A percentile compares a stretch with the other conserved stretches of the same genome.
Evolutionary conservation across 1,284 basidiomycete genomes (phyloP).

Genomic region (Cutaneotrichosporon spelunceum): DNA sequence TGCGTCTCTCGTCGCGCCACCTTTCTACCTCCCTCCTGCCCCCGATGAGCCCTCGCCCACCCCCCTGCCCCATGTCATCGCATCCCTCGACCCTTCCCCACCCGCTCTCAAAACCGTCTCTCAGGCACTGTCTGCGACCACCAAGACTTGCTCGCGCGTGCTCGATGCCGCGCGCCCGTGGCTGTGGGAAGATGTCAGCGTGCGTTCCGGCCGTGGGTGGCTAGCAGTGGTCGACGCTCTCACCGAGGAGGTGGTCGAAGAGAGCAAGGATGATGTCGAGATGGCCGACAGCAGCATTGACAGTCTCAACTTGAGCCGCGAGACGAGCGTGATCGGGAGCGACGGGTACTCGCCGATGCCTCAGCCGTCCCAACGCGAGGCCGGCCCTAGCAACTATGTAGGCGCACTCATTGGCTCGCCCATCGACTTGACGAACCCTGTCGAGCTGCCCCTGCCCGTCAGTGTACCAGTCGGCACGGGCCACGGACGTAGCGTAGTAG

Average conservation of each 20-base stretch:
- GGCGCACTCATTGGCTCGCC: background rate
- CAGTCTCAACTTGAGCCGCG: background rate
- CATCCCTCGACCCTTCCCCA: slow-evolving; percentile 35
- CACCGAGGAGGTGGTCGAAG: slow-evolving; percentile 44
- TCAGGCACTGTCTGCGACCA: slow-evolving; percentile 29
- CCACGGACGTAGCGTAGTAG: slow-evolving; percentile 1
- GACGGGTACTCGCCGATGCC: background rate
- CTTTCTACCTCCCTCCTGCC: slow-evolving; percentile 32
- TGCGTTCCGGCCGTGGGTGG: slow-evolving; percentile 49
- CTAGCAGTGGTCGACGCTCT: slow-evolving; percentile 50
- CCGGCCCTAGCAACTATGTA: slow-evolving; percentile 4
- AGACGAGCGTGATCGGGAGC: background rate
- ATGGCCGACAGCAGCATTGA: slow-evolving; percentile 1
- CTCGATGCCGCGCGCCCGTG: slow-evolving; percentile 47
- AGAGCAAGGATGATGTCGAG: slow-evolving; percentile 11
- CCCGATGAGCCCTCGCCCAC: slow-evolving; percentile 15
- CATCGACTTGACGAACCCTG: background rate
- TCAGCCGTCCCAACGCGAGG: background rate
- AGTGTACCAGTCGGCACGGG: slow-evolving; percentile 11
- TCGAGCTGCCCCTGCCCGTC: slow-evolving; percentile 3
- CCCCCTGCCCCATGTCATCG: slow-evolving; percentile 30
- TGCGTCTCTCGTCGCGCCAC: slow-evolving; percentile 36
- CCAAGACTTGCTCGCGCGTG: slow-evolving; percentile 28
- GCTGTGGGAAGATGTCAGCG: slow-evolving; percentile 51
- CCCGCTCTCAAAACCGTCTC: slow-evolving; percentile 22